Evolutionary conservation across 2,329 filamentous ascomycete genomes (phyloP), one percentile per base, ranked within the genome.

Genomic region (Aspergillus arachidicola): DNA sequence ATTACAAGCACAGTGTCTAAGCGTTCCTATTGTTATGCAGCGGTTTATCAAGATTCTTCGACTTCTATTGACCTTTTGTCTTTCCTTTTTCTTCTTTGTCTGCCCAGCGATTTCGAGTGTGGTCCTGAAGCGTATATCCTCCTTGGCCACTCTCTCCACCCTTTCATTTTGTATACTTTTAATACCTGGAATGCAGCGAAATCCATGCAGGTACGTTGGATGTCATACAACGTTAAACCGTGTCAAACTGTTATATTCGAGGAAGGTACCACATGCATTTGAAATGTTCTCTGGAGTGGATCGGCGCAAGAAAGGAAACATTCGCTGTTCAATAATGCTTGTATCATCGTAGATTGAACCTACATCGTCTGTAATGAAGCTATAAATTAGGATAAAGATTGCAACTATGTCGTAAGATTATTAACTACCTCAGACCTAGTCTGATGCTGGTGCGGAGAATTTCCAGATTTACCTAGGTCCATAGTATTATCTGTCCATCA

Each of bases 321-420:
- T 41, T n/a, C 38, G 16, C 19, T n/a, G 38, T 41, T 11, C 10
- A 23, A 48, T 7, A 16, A 48, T 26, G 6, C 45, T 23, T 14
- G 45, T 4, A 14, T 53, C 12, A 34, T 32, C 28, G 19, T 53
- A 26, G n/a, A 16, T 26, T 14, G 21, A 48, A 28, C 11, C 7
- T 16, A 26, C 32, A 54, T 54, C 19, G 54, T 10, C n/a, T n/a
- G 16, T 10, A 36, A 7, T 46, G 43, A 19, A 26, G 12, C 5
- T 41, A 26, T 21, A 10, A 14, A 38, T 21, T 16, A 41, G n/a
- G 10, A 23, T 41, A 9, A 41, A 10, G 19, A n/a, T 41, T 41
- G 23, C 28, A 48, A 63, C 58, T 57, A 63, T 50, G 57, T 59
- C 50, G 46, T 48, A 21, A 21, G 11, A 63, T 60, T 56, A 59